phyloP scores from a whole-genome alignment of 129 eudicot species.

The Lactuca sativa region DNA sequence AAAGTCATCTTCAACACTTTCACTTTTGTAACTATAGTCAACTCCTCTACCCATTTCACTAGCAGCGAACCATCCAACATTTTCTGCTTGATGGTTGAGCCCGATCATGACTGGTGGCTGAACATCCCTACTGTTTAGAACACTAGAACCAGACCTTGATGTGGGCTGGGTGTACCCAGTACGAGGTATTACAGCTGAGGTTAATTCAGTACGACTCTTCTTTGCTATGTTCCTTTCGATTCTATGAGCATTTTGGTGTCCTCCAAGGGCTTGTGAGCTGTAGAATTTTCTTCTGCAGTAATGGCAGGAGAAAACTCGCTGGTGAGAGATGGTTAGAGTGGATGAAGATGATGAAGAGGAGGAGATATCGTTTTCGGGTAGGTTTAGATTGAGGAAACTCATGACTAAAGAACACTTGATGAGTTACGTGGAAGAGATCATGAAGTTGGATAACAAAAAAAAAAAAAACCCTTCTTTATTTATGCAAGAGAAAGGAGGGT shows the following conservation, averaged over 20 bases:
- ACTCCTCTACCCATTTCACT: conserved; percentile 28
- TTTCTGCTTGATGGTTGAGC: conserved; percentile 18
- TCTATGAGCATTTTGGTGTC: conserved; percentile 94
- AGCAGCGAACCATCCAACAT: conserved; percentile 30
- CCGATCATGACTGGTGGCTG: conserved; percentile 22
- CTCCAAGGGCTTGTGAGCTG: conserved; percentile 91
- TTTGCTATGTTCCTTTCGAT: conserved; percentile 74
- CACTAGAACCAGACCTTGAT: conserved; percentile 25
- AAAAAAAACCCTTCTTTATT: neutral
- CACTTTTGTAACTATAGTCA: conserved; percentile 28
- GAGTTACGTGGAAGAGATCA: conserved; percentile 2
- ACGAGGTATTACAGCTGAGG: conserved; percentile 32
- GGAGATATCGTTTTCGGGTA: conserved; percentile 36
- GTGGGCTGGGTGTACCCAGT: conserved; percentile 31
- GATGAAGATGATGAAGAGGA: conserved; percentile 48
- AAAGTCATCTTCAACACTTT: conserved; percentile 45
- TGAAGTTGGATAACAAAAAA: neutral
- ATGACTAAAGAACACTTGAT: conserved; percentile 18
- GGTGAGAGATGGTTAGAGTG: conserved; percentile 24
- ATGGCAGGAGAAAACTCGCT: conserved; percentile 65
- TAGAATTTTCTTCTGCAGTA: conserved; percentile 74
- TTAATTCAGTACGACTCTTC: conserved; percentile 49
- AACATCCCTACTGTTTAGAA: conserved; percentile 22
- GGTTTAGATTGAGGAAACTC: conserved; percentile 53
- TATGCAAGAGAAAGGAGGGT: conserved; percentile 21